Evolutionary conservation across 192 early-diverging fungal species (phyloP).

Genomic region (Backusella mclennaniae): DNA sequence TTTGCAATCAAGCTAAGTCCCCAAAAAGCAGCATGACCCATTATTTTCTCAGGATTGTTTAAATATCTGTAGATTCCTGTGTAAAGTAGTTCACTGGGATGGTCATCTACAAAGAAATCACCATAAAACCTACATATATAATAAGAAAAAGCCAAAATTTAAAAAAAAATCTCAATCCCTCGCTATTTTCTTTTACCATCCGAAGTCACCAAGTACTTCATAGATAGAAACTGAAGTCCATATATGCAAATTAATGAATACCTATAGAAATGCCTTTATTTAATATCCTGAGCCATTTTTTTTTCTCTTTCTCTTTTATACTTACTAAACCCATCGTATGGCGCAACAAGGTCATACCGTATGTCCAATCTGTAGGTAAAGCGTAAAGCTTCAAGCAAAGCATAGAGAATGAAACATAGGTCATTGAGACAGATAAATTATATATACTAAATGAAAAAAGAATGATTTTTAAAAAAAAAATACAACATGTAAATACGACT

Average conservation of each 20-base stretch:
- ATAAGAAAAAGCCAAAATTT: too few relatives aligned
- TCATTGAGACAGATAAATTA: conserved; percentile 89
- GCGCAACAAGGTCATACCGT: conserved; percentile 70
- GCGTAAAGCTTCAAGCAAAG: conserved; percentile 77
- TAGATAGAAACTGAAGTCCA: conserved; percentile 92
- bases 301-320: not conserved
- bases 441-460: conserved; percentile 58
- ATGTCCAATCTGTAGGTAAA: conserved; percentile 66
- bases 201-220: conserved; percentile 91
- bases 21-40: conserved; percentile 91
- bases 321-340: conserved; percentile 72
- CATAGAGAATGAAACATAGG: conserved; percentile 81
- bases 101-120: conserved; percentile 90
- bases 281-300: not conserved
- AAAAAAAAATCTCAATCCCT: not conserved
- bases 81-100: conserved; percentile 70
- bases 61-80: conserved; percentile 90
- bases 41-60: conserved; percentile 93
- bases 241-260: conserved; percentile 83
- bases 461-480: not conserved
- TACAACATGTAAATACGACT: not conserved
- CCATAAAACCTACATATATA: conserved; percentile 73
- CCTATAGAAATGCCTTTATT: not conserved
- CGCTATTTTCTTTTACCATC: conserved; percentile 51
- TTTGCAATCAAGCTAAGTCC: conserved; percentile 85